Evolutionary conservation across 2,329 filamentous ascomycete species (phyloP), one percentile per base, ranked within the genome.

Genomic region (Cordyceps pruinosa): DNA sequence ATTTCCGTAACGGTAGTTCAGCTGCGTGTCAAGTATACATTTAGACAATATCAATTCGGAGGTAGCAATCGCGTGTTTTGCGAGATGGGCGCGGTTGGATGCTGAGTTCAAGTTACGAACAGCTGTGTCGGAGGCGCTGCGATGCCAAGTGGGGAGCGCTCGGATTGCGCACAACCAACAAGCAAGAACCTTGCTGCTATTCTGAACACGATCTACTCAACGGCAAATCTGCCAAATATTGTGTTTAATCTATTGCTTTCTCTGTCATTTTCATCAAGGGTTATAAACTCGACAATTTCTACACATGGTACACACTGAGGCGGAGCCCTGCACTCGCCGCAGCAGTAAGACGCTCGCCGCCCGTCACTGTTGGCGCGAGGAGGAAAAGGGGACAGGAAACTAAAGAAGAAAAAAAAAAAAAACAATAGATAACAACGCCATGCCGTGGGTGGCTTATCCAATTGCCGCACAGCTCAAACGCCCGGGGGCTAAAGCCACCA

Each of bases 341-440:
- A 15, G 19, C 19, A 26, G 15, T 25, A 53, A 44, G 49, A 39
- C 37, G 19, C 3, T 21, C 34, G 15, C 15, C 47, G 19, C 15
- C 30, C 8, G 17, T 15, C 15, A 34, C 10, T 23, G 19, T 3
- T 15, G 8, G 15, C 46, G 10, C 19, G 17, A 41, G 37, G 35
- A n/a, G 5, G 35, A n/a, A 53, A 32, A 46, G 44, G 30, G 42
- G 47, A 34, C 23, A 44, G 57, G 37, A 41, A 35, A 42, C 13
- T 47, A 58, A 47, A 59, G 50, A 59, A 58, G 9, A 19, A 8
- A 47, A 51, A 58, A 44, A 55, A 44, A 30, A n/a, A 60, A 46
- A 30, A 28, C 21, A 25, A 4, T 15, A 12, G 13, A n/a, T 19
- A 15, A 30, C n/a, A 41, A 41, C 37, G 6, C 37, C 37, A 21